Conservation (phyloP, 208 protist genomes). For the Tritrichomonas musculus region DNA sequence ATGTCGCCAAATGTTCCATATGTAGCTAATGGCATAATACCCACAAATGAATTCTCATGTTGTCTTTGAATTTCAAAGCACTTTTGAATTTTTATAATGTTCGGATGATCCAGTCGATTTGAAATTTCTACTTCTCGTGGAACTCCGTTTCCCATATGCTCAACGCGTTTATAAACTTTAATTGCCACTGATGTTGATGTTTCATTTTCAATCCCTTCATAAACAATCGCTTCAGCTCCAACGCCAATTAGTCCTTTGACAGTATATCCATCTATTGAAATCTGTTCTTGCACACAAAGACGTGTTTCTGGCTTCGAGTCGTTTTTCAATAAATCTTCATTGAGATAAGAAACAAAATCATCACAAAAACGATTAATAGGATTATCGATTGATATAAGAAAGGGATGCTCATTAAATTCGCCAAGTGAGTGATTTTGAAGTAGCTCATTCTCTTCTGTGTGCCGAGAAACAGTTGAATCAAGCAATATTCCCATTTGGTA, state of each 20-base stretch:
- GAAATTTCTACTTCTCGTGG: background rate
- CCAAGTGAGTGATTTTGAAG: no score
- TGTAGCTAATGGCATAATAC: background rate
- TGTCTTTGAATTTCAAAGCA: background rate
- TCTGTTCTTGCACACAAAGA: no score
- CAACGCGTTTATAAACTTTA: background rate
- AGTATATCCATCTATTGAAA: background rate
- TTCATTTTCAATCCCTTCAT: background rate
- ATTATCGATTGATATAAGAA: background rate
- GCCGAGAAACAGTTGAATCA: no score
- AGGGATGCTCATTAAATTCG: background rate
- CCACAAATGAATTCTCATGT: background rate
- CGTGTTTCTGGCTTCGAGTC: background rate
- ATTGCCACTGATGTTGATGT: background rate
- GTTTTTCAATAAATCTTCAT: background rate
- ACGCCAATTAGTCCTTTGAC: background rate
- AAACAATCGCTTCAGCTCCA: background rate
- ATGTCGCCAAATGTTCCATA: background rate
- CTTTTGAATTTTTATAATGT: background rate
- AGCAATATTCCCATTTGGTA: no score
- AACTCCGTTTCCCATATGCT: background rate
- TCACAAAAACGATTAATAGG: slow-evolving; percentile 22
- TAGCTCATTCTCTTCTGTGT: no score
- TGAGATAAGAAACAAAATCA: slow-evolving; percentile 4
- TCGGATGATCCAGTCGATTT: background rate